These are phyloP conservation scores for Chloromonas sp. DNA, from an alignment of 163 green algal genomes.

Conservation along the genomic window DNA sequence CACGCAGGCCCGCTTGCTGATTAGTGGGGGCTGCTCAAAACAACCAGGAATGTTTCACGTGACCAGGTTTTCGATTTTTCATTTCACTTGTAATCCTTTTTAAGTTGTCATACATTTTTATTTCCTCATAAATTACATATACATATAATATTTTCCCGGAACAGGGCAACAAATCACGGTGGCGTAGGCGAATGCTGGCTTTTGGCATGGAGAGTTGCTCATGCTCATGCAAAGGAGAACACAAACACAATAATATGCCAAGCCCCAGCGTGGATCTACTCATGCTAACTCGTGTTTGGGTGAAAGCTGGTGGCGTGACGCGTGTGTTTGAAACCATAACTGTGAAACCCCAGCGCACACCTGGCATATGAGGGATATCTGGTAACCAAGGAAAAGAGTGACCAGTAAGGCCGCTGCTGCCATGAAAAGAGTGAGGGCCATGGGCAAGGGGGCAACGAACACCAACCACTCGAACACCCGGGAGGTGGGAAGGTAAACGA, in stretches of 20 bases:
- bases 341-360: neutral
- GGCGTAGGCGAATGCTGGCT: neutral
- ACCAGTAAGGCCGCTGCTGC: slow-evolving; percentile 15
- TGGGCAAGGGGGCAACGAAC: slow-evolving; percentile 17
- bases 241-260: neutral
- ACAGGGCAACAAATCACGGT: too few relatives aligned
- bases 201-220: neutral
- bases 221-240: neutral
- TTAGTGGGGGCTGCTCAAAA: too few relatives aligned
- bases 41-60: too few relatives aligned
- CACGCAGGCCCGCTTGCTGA: too few relatives aligned
- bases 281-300: neutral
- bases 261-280: too few relatives aligned
- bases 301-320: neutral
- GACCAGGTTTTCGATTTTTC: too few relatives aligned
- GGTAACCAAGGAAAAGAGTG: slow-evolving; percentile 20
- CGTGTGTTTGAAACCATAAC: neutral
- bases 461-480: slow-evolving; percentile 38
- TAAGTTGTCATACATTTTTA: too few relatives aligned
- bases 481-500: neutral
- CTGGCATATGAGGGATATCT: slow-evolving; percentile 15
- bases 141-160: too few relatives aligned
- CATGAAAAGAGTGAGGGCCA: slow-evolving; percentile 30
- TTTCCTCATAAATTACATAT: too few relatives aligned
- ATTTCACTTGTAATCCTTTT: too few relatives aligned